These are phyloP conservation scores for Mytilinidion resinicola DNA, from an alignment of 495 filamentous ascomycete genomes.

Conservation along the genomic window DNA sequence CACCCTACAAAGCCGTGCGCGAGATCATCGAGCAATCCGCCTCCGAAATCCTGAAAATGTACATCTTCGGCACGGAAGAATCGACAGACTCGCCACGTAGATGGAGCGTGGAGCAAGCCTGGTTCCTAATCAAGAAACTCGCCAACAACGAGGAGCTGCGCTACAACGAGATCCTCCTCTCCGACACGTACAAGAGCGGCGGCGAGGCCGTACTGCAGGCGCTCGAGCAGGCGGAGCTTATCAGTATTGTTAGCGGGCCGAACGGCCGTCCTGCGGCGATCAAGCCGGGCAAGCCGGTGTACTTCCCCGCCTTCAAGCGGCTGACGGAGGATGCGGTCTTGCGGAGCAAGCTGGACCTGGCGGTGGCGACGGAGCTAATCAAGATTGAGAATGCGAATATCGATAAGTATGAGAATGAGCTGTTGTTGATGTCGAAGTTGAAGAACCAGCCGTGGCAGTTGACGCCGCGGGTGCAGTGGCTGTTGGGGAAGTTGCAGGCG, in stretches of 20 bases:
- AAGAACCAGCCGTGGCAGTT: slow-evolving; percentile 59
- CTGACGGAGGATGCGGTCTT: slow-evolving; percentile 68
- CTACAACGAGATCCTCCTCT: slow-evolving; percentile 78
- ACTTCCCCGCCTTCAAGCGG: slow-evolving; percentile 69
- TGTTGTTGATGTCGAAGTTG: slow-evolving; percentile 55
- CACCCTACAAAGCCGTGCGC: slow-evolving; percentile 70
- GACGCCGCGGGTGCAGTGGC: slow-evolving; percentile 55
- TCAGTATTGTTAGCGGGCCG: slow-evolving; percentile 58
- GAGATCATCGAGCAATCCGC: slow-evolving; percentile 85
- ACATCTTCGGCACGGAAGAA: slow-evolving; percentile 56
- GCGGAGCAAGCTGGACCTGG: slow-evolving; percentile 65
- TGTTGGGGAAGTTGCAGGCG: slow-evolving; percentile 61
- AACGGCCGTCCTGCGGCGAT: slow-evolving; percentile 72
- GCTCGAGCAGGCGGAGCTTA: slow-evolving; percentile 81
- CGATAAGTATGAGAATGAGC: slow-evolving; percentile 72
- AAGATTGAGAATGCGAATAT: slow-evolving; percentile 69
- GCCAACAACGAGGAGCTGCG: slow-evolving; percentile 54
- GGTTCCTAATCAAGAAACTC: slow-evolving; percentile 75
- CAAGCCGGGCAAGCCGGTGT: slow-evolving; percentile 80
- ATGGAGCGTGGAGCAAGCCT: slow-evolving; percentile 82
- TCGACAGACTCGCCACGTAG: slow-evolving; percentile 33
- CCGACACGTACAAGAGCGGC: slow-evolving; percentile 60
- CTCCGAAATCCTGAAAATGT: slow-evolving; percentile 89
- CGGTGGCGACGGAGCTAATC: slow-evolving; percentile 57
- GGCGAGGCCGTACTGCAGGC: slow-evolving; percentile 69